Conservation (phyloP, 352 stramenopile species). For the Blastocystis sp. region DNA sequence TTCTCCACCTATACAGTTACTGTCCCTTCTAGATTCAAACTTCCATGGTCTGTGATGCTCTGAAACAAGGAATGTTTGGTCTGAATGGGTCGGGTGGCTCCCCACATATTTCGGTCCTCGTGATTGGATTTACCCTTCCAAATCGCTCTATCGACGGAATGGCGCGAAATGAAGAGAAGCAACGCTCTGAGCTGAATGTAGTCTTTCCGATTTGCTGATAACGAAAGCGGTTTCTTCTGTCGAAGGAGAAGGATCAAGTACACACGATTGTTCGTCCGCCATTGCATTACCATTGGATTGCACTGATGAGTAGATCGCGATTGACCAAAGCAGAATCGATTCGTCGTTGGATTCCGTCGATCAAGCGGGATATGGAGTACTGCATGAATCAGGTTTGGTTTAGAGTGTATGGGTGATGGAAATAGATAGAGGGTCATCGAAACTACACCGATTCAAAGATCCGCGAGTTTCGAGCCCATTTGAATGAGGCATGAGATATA, state of each 20-base stretch:
- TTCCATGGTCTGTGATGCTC: conserved; percentile 17
- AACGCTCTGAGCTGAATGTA: conserved; percentile 64
- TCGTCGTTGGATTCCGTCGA: conserved; percentile 57
- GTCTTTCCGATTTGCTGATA: no score
- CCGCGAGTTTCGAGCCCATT: conserved; percentile 18
- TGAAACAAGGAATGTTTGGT: conserved; percentile 1
- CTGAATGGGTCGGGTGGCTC: no score
- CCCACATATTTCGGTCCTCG: no score
- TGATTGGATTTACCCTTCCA: not conserved
- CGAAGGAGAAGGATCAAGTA: conserved; percentile 46
- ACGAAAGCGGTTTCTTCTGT: conserved; percentile 46
- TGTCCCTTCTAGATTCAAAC: not conserved
- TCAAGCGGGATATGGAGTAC: conserved; percentile 64
- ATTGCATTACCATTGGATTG: not conserved
- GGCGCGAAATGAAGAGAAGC: conserved; percentile 67
- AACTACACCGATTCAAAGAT: conserved; percentile 65
- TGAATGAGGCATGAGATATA: conserved; percentile 1
- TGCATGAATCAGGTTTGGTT: conserved; percentile 29
- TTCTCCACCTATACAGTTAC: conserved; percentile 31
- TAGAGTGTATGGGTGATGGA: not conserved
- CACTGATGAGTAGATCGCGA: conserved; percentile 12
- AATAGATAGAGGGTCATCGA: conserved; percentile 56
- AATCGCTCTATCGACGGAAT: not conserved
- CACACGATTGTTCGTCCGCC: conserved; percentile 6
- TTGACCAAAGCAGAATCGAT: conserved; percentile 26